Evolutionary conservation across 768 basidiomycete genomes (phyloP).

Genomic region (Rhodocollybia butyracea): DNA sequence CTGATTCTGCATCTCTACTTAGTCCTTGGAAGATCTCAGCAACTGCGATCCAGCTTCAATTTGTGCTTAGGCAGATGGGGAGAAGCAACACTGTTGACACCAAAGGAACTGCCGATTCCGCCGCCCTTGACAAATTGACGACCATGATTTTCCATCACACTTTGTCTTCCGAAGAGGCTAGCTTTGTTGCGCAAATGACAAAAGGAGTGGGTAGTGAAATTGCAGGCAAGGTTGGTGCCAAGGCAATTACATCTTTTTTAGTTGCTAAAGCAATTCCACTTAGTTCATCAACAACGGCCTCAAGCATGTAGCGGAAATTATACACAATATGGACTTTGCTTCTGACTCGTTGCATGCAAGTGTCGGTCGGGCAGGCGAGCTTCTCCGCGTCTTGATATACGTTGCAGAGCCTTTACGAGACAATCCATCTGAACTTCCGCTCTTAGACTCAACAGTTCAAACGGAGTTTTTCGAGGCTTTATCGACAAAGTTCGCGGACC

Average conservation of each 20-base stretch:
- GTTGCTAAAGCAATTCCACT: not conserved
- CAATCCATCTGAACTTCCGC: constrained; percentile 35
- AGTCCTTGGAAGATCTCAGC: constrained; percentile 85
- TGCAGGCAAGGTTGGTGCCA: constrained; percentile 55
- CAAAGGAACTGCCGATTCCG: constrained; percentile 45
- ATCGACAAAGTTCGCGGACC: constrained; percentile 38
- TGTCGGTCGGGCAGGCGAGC: constrained; percentile 57
- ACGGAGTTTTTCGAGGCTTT: constrained; percentile 54
- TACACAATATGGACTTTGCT: constrained; percentile 33
- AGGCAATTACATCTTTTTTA: not conserved
- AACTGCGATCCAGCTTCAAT: constrained; percentile 75
- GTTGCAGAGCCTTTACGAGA: constrained; percentile 65
- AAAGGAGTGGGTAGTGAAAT: constrained; percentile 64
- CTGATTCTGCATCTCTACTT: constrained; percentile 59
- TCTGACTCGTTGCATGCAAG: constrained; percentile 32
- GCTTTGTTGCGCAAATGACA: constrained; percentile 81
- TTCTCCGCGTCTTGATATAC: constrained; percentile 65
- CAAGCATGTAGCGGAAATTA: constrained; percentile 56
- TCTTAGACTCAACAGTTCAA: constrained; percentile 53
- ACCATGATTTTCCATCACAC: constrained; percentile 68
- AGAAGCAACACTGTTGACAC: constrained; percentile 49
- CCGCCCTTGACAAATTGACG: constrained; percentile 63
- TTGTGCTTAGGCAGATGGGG: constrained; percentile 71
- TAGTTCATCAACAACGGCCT: constrained; percentile 79
- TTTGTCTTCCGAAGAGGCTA: constrained; percentile 76